Evolutionary conservation across 208 protist species (phyloP), one percentile per base, ranked within the genome.

Genomic region (Trypanosoma platydactyli): DNA sequence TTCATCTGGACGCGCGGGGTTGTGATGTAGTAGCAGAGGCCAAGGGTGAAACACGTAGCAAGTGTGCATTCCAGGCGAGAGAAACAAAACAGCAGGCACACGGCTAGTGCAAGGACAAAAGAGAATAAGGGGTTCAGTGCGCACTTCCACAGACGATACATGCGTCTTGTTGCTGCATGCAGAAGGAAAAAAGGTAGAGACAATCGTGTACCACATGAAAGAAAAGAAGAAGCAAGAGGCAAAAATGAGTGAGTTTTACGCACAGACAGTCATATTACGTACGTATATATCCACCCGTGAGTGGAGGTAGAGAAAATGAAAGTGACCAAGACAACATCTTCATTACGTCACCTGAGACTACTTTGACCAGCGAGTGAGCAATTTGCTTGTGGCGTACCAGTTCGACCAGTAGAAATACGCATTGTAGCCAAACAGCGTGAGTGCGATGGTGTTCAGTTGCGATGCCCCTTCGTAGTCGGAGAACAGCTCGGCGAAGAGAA

Each of bases 351-450:
- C 13, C 5, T 35, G 25, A 62, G 50, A 20, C 35, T 42, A 54
- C 30, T 54, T 54, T 38, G 46, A 41, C 45, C 25, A 41, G 1
- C 27, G 30, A 18, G 42, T 40, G 13, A 68, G 60, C 50, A 64
- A 30, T n/a, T 71, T 65, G 68, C 56, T 79, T n/a, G 77, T 87
- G 5, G 65, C 67, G 64, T 89, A 81, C 56, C 82, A 92, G 53
- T 81, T 74, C 15, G 73, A 66, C 42, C 77, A 79, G 59, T 88
- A 87, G 27, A 81, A 51, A 5, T 65, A 61, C 5, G 65, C 69
- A 65, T 86, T 89, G 62, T 72, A 80, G 5, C 64, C 24, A 46
- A 83, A 72, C 25, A 89, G 76, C n/a, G 80, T 79, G 41, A 92
- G 79, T 16, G 76, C 29, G 24, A 92, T 79, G 1, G 86, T 92